phyloP scores from a whole-genome alignment of 2,329 filamentous ascomycete genomes.

The Hypoxylon sp. region DNA sequence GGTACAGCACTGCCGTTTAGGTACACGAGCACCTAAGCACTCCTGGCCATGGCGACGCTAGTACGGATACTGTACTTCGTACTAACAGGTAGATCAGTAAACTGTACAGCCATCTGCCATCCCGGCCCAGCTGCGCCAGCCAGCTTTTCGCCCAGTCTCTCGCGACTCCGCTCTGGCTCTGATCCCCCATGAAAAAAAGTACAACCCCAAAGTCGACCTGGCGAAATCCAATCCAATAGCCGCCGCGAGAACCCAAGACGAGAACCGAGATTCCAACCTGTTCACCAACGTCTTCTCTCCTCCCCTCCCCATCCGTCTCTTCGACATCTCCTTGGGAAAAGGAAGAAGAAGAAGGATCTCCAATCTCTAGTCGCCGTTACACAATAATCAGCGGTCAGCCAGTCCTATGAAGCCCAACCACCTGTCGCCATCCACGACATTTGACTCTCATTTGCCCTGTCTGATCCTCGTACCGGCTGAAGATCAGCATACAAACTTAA shows the following conservation, averaged over 20 bases:
- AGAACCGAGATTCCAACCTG: constrained; percentile 15
- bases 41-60: background rate
- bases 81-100: background rate
- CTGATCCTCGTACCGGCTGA: constrained; percentile 22
- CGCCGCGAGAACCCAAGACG: constrained; percentile 31
- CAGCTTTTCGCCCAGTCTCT: too few relatives aligned
- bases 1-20: background rate
- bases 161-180: constrained; percentile 28
- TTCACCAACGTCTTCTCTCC: background rate
- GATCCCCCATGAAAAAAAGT: constrained; percentile 23
- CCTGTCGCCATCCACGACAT: constrained; percentile 29
- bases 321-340: background rate
- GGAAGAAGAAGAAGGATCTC: too few relatives aligned
- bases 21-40: background rate
- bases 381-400: constrained; percentile 31
- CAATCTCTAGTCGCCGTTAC: constrained; percentile 18
- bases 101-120: background rate
- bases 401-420: constrained; percentile 38
- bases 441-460: constrained; percentile 31
- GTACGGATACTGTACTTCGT: background rate
- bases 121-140: constrained; percentile 2
- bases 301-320: background rate
- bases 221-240: constrained; percentile 36
- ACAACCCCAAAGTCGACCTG: constrained; percentile 30
- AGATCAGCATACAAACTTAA: constrained; percentile 29